A percentile compares a stretch with the other conserved stretches of the same genome.
Evolutionary conservation across 805 yeast species (phyloP).

Genomic region (Cephaloascus albidus): DNA sequence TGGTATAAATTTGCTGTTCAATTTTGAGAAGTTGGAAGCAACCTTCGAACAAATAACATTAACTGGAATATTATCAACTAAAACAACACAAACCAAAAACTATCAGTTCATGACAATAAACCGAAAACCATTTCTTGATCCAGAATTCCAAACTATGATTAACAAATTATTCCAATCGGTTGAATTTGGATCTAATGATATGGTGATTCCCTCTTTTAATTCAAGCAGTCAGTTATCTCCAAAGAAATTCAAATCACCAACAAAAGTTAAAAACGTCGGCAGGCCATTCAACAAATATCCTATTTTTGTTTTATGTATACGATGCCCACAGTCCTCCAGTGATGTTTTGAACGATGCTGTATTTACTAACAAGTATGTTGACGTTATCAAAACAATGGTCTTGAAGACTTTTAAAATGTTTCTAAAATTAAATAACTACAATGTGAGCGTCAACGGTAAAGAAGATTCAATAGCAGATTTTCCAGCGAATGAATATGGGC

Average conservation of each 20-base stretch:
- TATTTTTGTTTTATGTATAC: slow-evolving; percentile 22
- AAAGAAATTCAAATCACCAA: slow-evolving; percentile 6
- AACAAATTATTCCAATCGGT: slow-evolving; percentile 14
- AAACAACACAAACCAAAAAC: slow-evolving; percentile 19
- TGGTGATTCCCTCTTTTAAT: slow-evolving; percentile 7
- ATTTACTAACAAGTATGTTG: slow-evolving; percentile 11
- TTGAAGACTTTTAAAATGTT: slow-evolving; percentile 17
- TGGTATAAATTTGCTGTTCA: slow-evolving; percentile 13
- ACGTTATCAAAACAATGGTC: slow-evolving; percentile 18
- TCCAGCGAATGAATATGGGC: background rate
- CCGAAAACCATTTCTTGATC: slow-evolving; percentile 18
- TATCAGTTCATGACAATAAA: slow-evolving; percentile 40
- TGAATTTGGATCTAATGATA: slow-evolving; percentile 9
- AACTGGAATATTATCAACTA: slow-evolving; percentile 29
- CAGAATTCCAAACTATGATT: slow-evolving; percentile 7
- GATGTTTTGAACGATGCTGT: slow-evolving; percentile 30
- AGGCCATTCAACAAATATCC: slow-evolving; percentile 27
- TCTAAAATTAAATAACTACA: slow-evolving; percentile 11
- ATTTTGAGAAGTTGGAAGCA: slow-evolving; percentile 16
- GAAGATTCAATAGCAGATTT: slow-evolving; percentile 1
- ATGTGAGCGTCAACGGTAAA: background rate
- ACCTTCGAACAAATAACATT: slow-evolving; percentile 13
- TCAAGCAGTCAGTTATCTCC: slow-evolving; percentile 8
- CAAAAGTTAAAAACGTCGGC: slow-evolving; percentile 12
- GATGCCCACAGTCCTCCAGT: slow-evolving; percentile 13